These are phyloP conservation scores for Neofusicoccum cordaticola DNA, from an alignment of 2,329 filamentous ascomycete genomes.

Conservation along the genomic window DNA sequence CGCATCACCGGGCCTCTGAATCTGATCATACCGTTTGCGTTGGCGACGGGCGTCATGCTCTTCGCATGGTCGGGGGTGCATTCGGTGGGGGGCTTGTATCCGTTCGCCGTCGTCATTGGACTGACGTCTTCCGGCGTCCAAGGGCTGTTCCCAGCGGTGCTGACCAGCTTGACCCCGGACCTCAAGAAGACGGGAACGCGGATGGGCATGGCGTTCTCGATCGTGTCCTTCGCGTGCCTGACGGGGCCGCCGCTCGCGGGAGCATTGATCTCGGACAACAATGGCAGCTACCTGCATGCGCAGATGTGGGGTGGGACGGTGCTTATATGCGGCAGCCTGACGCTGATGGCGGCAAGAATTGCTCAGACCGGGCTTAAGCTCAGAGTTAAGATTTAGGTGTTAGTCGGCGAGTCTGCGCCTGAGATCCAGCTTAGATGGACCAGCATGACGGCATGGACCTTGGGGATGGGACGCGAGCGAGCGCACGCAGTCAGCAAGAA, in stretches of 20 bases:
- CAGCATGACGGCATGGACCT: too few species aligned
- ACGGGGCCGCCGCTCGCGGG: conserved; percentile 36
- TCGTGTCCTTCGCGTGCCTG: conserved; percentile 35
- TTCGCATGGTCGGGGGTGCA: conserved; percentile 33
- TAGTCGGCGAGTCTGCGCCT: neutral
- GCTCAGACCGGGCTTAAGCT: conserved; percentile 32
- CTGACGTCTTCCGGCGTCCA: conserved; percentile 28
- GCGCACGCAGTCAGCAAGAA: too few species aligned
- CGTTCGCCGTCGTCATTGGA: conserved; percentile 33
- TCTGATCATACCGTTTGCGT: conserved; percentile 13
- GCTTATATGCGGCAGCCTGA: conserved; percentile 28
- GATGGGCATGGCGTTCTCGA: conserved; percentile 38
- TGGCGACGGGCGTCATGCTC: conserved; percentile 15
- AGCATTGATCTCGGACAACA: conserved; percentile 29
- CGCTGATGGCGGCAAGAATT: conserved; percentile 29
- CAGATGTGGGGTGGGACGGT: conserved; percentile 30
- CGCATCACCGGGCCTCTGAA: conserved; percentile 22
- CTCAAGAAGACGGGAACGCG: conserved; percentile 33
- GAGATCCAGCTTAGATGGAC: too few species aligned
- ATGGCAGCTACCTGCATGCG: conserved; percentile 31
- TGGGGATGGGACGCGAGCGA: too few species aligned
- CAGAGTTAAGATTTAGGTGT: conserved; percentile 26
- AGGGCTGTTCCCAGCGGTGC: conserved; percentile 20
- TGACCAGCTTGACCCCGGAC: conserved; percentile 26
- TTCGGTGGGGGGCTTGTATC: conserved; percentile 26